Base-by-base conservation (phyloP, 2,329 filamentous ascomycete genomes). In the Pestalotiopsis sp. region DNA sequence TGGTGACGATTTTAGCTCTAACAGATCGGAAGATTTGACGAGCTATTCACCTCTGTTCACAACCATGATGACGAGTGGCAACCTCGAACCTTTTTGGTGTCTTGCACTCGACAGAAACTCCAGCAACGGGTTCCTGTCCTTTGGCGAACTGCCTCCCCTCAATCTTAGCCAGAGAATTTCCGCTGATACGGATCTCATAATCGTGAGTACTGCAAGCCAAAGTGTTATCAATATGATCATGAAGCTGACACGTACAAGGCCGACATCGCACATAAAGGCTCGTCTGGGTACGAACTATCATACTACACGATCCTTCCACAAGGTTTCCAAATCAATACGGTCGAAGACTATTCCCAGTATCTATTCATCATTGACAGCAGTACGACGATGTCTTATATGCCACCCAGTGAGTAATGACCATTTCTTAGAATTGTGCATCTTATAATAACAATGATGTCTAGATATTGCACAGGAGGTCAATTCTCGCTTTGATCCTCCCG, bases 241-340 rank as follows among this genome's bases (percentile, higher is more conserved):
- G 58, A 68, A 49, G 67, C 66, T 72, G 14, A 70, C 31, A 31
- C 5, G 4, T 0, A 38, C 25, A 63, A 87, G 85, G 82, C 83
- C 57, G 83, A 84, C 63, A 76, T 87, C 41, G 79, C 76, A 36
- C 66, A 76, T 14, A 68, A 73, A 6, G 74, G 74, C 4, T 74
- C 75, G 4, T 82, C 83, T 4, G 76, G 82, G 1, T 85, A 78
- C 76, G 75, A 81, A 68, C 83, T 84, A 69, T 86, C 85, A 2
- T 87, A 85, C 74, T 88, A 88, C 72, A 87, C 86, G 20, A 82
- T 87, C 68, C 77, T 87, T 62, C 83, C 83, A 0, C 84, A 86
- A 67, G 85, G 84, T 3, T 78, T 86, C 69, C 75, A 77, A 69
- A 86, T 80, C 73, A 85, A 80, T 27, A 77, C 79, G 56, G 82